Evolutionary conservation across 352 stramenopile species (phyloP).

Genomic region (Aphanomyces astaci): DNA sequence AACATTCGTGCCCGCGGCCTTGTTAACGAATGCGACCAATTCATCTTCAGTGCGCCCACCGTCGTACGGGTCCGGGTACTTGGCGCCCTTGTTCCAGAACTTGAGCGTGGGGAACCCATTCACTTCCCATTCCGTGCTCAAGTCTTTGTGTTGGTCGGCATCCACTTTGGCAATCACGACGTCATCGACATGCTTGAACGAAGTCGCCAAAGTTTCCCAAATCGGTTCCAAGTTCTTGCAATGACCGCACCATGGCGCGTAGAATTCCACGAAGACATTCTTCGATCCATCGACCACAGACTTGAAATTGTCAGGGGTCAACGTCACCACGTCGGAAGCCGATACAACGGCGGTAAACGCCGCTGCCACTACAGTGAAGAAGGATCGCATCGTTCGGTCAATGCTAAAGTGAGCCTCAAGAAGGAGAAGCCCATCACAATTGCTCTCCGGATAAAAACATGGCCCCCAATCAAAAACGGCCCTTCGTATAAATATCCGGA

Average conservation of each 20-base stretch:
- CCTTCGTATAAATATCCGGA: constrained; percentile 2
- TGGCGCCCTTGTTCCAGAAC: constrained; percentile 79
- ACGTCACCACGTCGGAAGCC: constrained; percentile 64
- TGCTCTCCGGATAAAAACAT: not conserved
- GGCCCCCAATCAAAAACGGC: not conserved
- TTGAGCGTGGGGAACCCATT: constrained; percentile 92
- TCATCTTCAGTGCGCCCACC: constrained; percentile 78
- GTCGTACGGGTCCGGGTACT: constrained; percentile 75
- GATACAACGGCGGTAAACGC: constrained; percentile 43
- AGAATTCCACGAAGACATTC: constrained; percentile 65
- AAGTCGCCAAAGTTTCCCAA: constrained; percentile 80
- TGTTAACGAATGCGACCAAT: constrained; percentile 68
- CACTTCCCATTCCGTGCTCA: constrained; percentile 78
- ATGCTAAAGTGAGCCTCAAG: not conserved
- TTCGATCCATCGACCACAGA: constrained; percentile 74
- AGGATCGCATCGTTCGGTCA: constrained; percentile 5
- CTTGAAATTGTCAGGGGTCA: constrained; percentile 79
- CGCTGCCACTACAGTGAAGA: constrained; percentile 22
- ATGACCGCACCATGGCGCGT: constrained; percentile 45
- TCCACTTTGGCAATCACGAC: constrained; percentile 88
- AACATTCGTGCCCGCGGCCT: constrained; percentile 63
- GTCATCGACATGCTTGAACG: constrained; percentile 78
- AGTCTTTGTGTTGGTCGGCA: constrained; percentile 74
- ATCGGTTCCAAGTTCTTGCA: constrained; percentile 63
- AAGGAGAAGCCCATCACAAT: not conserved